These are phyloP conservation scores for Typha latifolia DNA, from an alignment of 176 grass and related monocot genomes.

Conservation along the genomic window DNA sequence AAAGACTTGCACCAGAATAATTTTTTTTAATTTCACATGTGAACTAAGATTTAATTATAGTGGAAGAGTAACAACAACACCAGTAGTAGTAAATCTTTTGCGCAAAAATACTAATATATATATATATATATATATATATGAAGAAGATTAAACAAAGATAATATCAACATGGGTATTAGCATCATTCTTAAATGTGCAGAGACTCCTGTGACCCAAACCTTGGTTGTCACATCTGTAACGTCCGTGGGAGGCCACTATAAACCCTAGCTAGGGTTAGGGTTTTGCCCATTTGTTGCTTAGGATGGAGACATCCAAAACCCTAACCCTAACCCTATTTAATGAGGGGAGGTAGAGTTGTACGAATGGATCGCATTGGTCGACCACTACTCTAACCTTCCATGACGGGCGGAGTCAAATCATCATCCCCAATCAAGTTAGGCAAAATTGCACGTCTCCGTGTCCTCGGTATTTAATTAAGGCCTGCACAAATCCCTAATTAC, in stretches of 20 bases:
- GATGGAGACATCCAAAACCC: conserved; percentile 14
- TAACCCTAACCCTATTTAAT: conserved; percentile 1
- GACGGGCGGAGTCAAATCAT: not conserved
- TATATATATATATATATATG: too few species aligned
- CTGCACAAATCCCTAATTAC: too few species aligned
- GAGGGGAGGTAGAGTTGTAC: not conserved
- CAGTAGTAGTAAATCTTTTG: too few species aligned
- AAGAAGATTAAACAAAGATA: too few species aligned
- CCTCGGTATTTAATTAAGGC: not conserved
- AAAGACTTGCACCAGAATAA: too few species aligned
- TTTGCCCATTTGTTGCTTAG: conserved; percentile 8
- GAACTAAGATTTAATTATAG: too few species aligned
- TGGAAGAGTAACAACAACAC: too few species aligned
- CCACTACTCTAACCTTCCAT: not conserved
- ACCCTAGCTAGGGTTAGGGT: conserved; percentile 9
- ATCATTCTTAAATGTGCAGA: too few species aligned
- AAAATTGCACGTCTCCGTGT: not conserved
- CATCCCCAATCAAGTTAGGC: not conserved
- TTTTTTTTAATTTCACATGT: too few species aligned
- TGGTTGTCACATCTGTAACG: conserved; percentile 18
- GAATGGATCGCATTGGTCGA: not conserved
- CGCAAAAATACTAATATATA: too few species aligned
- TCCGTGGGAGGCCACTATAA: conserved; percentile 8
- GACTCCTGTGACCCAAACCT: not conserved
- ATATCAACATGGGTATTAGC: too few species aligned